phyloP scores from a whole-genome alignment of 352 stramenopile genomes.

The Phytophthora niederhauseri region DNA sequence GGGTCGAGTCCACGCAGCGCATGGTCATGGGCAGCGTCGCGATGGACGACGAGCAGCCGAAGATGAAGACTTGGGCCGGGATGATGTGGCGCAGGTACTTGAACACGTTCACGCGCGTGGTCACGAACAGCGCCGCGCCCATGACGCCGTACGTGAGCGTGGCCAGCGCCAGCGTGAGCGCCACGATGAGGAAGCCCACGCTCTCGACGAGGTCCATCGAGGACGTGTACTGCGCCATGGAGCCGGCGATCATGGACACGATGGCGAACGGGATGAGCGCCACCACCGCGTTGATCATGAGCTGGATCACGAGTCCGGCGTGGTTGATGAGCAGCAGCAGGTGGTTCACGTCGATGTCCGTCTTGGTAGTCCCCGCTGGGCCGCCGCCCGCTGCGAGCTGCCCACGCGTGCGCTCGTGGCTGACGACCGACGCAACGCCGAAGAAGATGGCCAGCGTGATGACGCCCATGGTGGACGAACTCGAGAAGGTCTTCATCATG shows the following conservation, averaged over 20 bases:
- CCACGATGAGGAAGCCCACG: conserved; percentile 57
- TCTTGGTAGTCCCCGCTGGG: conserved; percentile 20
- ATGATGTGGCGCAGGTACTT: conserved; percentile 68
- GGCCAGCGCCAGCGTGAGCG: conserved; percentile 49
- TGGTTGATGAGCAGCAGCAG: conserved; percentile 69
- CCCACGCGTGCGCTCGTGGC: conserved; percentile 42
- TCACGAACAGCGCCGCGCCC: conserved; percentile 54
- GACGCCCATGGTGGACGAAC: conserved; percentile 61
- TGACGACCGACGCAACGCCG: conserved; percentile 62
- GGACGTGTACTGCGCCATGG: conserved; percentile 59
- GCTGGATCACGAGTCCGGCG: conserved; percentile 62
- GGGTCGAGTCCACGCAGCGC: conserved; percentile 70
- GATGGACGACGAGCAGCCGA: conserved; percentile 81
- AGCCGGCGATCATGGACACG: conserved; percentile 73
- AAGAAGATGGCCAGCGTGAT: conserved; percentile 78
- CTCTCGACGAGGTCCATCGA: conserved; percentile 50
- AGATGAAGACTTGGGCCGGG: conserved; percentile 76
- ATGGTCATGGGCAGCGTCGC: conserved; percentile 80
- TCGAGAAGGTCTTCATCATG: conserved; percentile 61
- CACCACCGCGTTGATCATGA: conserved; percentile 77
- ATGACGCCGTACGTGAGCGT: conserved; percentile 59
- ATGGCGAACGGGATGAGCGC: conserved; percentile 69
- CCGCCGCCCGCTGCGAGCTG: conserved; percentile 16
- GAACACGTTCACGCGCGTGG: conserved; percentile 71
- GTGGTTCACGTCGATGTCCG: conserved; percentile 56